A percentile compares a stretch with the other conserved stretches of the same genome.
These are phyloP conservation scores for Grosmannia serpens DNA, from an alignment of 2,329 filamentous ascomycete species.

Conservation along the genomic window DNA sequence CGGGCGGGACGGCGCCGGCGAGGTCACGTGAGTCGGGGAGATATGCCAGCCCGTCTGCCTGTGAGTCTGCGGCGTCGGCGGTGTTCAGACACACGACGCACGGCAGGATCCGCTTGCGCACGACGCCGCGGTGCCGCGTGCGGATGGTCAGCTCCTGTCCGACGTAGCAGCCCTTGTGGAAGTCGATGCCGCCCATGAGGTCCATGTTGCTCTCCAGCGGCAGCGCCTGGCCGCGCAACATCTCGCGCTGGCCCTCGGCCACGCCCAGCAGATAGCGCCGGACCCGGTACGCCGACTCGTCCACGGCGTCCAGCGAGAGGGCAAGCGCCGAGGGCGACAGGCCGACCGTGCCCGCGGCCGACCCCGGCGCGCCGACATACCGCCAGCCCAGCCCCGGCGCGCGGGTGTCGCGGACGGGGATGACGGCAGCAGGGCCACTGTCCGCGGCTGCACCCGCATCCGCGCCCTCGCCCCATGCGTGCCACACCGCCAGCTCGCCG, in stretches of 20 bases:
- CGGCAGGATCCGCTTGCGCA: conserved; percentile 80
- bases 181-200: conserved; percentile 74
- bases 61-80: conserved; percentile 1
- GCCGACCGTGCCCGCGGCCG: not conserved
- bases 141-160: conserved; percentile 95
- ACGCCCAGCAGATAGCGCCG: conserved; percentile 71
- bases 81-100: conserved; percentile 54
- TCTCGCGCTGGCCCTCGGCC: conserved; percentile 73
- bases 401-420: conserved; percentile 38
- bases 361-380: conserved; percentile 18
- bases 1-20: conserved; percentile 28
- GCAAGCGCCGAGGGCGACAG: conserved; percentile 9
- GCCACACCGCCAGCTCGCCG: conserved; percentile 59
- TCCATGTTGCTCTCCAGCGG: conserved; percentile 89
- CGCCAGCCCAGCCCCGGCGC: conserved; percentile 46
- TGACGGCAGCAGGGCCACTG: conserved; percentile 6
- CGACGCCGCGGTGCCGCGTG: conserved; percentile 86
- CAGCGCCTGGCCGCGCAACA: conserved; percentile 57
- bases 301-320: conserved; percentile 16
- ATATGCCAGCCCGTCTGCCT: not conserved
- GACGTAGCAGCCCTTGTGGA: conserved; percentile 92
- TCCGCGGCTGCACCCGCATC: not conserved
- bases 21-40: conserved; percentile 13
- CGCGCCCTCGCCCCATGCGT: conserved; percentile 53
- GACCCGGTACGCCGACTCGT: conserved; percentile 55